Percentiles rank a stretch among this genome's conserved stretches.
These are phyloP conservation scores for Fusarium sp. DNA, from an alignment of 2,329 filamentous ascomycete genomes.

Conservation along the genomic window DNA sequence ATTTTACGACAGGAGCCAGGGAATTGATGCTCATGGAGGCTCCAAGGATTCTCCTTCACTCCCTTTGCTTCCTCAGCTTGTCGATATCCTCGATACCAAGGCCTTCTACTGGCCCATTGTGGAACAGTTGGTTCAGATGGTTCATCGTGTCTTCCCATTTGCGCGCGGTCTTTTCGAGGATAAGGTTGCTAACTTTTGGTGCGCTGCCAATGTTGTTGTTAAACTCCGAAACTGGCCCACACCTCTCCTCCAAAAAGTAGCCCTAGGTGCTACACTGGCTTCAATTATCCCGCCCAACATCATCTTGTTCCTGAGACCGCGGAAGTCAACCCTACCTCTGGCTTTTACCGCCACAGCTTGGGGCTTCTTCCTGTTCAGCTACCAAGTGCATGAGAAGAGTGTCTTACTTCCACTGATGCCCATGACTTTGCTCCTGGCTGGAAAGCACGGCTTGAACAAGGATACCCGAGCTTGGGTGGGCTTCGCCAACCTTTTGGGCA, in stretches of 20 bases:
- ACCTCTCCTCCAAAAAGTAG: slow-evolving; percentile 79
- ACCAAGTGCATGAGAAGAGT: slow-evolving; percentile 98
- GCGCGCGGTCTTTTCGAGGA: slow-evolving; percentile 97
- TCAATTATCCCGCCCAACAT: slow-evolving; percentile 84
- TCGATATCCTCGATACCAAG: slow-evolving; percentile 70
- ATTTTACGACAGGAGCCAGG: slow-evolving; percentile 75
- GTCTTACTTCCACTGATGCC: slow-evolving; percentile 92
- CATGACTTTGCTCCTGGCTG: slow-evolving; percentile 88
- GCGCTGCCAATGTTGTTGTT: slow-evolving; percentile 87
- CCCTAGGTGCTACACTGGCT: slow-evolving; percentile 79
- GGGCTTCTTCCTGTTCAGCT: slow-evolving; percentile 98
- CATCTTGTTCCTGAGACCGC: slow-evolving; percentile 82
- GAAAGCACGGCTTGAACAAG: slow-evolving; percentile 81
- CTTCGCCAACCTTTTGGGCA: slow-evolving; percentile 91
- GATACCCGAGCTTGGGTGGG: slow-evolving; percentile 90
- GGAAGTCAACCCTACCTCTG: slow-evolving; percentile 80
- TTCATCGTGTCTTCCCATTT: slow-evolving; percentile 96
- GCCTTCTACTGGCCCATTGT: slow-evolving; percentile 80
- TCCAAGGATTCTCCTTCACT: slow-evolving; percentile 71
- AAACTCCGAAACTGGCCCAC: slow-evolving; percentile 84
- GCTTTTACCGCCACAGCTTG: slow-evolving; percentile 88
- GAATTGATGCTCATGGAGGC: slow-evolving; percentile 69
- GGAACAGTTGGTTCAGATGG: slow-evolving; percentile 83
- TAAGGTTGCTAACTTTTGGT: slow-evolving; percentile 99
- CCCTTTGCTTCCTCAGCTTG: slow-evolving; percentile 71